Percentiles rank a stretch among this genome's conserved stretches.
phyloP scores from a whole-genome alignment of 306 rosid genomes.

The Erythrophleum fordii region DNA sequence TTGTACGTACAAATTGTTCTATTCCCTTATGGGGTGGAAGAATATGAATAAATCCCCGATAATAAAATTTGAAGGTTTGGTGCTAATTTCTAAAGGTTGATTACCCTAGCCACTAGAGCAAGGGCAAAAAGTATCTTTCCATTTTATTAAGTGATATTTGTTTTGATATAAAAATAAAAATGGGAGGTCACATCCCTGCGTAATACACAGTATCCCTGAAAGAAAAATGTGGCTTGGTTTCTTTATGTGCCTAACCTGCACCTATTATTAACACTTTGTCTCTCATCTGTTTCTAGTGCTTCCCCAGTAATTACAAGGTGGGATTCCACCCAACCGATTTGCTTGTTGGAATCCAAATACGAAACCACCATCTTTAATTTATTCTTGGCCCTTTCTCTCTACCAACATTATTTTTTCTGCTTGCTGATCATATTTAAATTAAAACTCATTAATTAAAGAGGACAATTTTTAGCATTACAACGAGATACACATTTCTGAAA shows the following conservation, averaged over 20 bases:
- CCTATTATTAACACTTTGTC: slow-evolving; percentile 24
- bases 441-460: no score
- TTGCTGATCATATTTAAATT: no score
- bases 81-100: not conserved
- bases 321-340: slow-evolving; percentile 60
- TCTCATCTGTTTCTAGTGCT: slow-evolving; percentile 36
- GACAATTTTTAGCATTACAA: not conserved
- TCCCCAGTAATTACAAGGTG: slow-evolving; percentile 48
- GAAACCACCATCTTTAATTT: slow-evolving; percentile 74
- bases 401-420: slow-evolving; percentile 28
- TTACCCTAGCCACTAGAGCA: not conserved
- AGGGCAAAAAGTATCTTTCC: not conserved
- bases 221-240: slow-evolving; percentile 11
- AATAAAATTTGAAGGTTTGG: not conserved
- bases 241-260: slow-evolving; percentile 26
- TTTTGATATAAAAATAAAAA: slow-evolving; percentile 2
- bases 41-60: slow-evolving; percentile 33
- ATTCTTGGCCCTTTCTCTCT: slow-evolving; percentile 39
- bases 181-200: slow-evolving; percentile 8
- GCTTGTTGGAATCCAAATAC: slow-evolving; percentile 71
- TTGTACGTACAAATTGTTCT: not conserved
- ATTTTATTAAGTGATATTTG: not conserved
- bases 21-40: slow-evolving; percentile 34
- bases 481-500: not conserved
- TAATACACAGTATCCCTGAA: not conserved